phyloP scores from a whole-genome alignment of 73 alveolate genomes.

The Effrenium voratum region DNA sequence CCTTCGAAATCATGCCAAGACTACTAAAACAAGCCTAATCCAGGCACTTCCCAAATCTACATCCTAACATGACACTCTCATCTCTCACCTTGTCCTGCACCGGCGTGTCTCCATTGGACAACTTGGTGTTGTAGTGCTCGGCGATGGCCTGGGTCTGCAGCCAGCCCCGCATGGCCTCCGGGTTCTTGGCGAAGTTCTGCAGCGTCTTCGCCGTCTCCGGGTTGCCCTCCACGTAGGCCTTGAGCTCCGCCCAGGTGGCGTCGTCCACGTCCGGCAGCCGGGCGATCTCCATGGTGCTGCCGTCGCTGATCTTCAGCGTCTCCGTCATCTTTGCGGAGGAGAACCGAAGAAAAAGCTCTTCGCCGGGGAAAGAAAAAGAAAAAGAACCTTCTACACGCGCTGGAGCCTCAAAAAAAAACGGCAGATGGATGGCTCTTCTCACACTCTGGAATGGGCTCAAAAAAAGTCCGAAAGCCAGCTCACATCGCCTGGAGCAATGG shows the following conservation, averaged over 20 bases:
- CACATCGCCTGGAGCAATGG: no score
- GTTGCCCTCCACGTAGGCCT: conserved; percentile 56
- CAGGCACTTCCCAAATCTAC: no score
- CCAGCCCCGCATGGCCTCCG: conserved; percentile 93
- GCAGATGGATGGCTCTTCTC: no score
- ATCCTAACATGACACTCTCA: no score
- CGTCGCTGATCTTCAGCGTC: conserved; percentile 86
- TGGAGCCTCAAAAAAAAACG: no score
- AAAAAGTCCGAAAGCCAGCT: no score
- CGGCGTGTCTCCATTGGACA: conserved; percentile 54
- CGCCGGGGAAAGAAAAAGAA: no score
- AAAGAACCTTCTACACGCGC: no score
- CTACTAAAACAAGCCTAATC: no score
- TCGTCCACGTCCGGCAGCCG: conserved; percentile 87
- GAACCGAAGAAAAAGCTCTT: no score
- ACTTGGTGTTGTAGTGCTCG: conserved; percentile 79
- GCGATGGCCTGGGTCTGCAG: conserved; percentile 93
- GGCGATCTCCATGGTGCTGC: conserved; percentile 89
- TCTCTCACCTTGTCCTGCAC: conserved; percentile 63
- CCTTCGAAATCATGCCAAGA: no score
- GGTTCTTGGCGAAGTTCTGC: conserved; percentile 61
- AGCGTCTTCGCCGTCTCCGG: conserved; percentile 70
- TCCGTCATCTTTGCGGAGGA: conserved; percentile 24
- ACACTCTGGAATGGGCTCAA: no score
- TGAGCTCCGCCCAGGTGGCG: conserved; percentile 86